Base-by-base conservation (phyloP, 208 protist species). In the Trypanosoma grayi region DNA sequence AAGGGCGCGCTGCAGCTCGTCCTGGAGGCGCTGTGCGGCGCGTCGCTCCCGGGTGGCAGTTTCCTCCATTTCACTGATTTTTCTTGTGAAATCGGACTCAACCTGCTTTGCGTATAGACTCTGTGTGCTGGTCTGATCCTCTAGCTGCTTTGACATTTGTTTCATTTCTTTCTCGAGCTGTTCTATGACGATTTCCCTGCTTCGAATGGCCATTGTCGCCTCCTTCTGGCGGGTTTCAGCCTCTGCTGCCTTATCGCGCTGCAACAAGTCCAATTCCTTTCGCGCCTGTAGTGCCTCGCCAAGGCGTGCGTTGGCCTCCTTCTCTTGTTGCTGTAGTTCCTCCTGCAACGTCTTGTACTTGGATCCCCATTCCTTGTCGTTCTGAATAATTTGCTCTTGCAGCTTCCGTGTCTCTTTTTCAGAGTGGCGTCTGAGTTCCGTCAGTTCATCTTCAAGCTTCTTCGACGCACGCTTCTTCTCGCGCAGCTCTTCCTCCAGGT, bases 281-380 rank as follows among this genome's bases (percentile, higher is more conserved):
- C 65, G 54, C 34, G 36, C 56, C 36, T 41, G 13, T 22, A 81
- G 31, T 11, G 69, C 30, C 39, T 77, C 68, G 18, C 68, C 64
- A 47, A 77, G 66, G 48, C 57, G 53, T 18, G 24, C 27, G 28
- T 62, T 56, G 16, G 81, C 67, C 33, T 85, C 73, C 34, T 34
- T 50, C 43, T 83, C 76, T n/a, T 76, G 75, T 20, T 59, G 43
- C 25, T 56, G 63, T 13, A 87, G 40, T 8, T 86, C 73, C n/a
- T 52, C 65, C 66, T 92, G 75, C 0, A 89, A 46, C 1, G 66
- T 66, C 25, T 39, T 53, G n/a, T 84, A 65, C 52, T 73, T 68
- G n/a, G 62, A 62, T 20, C 52, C 36, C 76, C 80, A 88, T 53
- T 82, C 71, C 59, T 81, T 56, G 64, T 86, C 81, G 24, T 81